Evolutionary conservation across 2,329 filamentous ascomycete genomes (phyloP).

Genomic region (Pyrenochaeta sp.): DNA sequence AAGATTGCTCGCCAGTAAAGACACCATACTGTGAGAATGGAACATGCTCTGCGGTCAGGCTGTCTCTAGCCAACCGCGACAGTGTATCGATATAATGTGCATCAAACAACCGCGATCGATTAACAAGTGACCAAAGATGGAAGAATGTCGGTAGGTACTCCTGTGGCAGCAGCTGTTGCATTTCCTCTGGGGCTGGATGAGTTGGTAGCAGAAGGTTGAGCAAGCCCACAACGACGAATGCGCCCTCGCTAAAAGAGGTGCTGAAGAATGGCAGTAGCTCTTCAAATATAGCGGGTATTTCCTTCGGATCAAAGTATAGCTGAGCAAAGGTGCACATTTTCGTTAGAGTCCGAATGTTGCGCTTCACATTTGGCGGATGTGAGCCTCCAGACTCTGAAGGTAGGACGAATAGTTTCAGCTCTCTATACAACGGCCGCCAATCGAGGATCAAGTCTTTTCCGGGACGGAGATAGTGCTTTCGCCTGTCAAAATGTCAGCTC

Average conservation of each 20-base stretch:
- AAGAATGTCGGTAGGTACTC: constrained; percentile 94
- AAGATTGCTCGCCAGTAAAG: constrained; percentile 90
- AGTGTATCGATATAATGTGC: constrained; percentile 88
- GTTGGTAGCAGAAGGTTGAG: constrained; percentile 91
- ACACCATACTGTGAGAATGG: constrained; percentile 87
- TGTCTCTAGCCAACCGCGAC: constrained; percentile 86
- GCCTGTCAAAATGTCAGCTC: constrained; percentile 63
- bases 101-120: constrained; percentile 87
- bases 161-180: constrained; percentile 81
- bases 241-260: constrained; percentile 89
- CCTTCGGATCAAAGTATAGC: constrained; percentile 88
- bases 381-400: constrained; percentile 78
- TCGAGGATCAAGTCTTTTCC: constrained; percentile 90
- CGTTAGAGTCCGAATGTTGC: constrained; percentile 76
- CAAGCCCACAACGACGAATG: constrained; percentile 89
- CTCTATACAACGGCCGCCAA: constrained; percentile 92
- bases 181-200: constrained; percentile 74
- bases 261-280: constrained; percentile 74
- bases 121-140: constrained; percentile 94
- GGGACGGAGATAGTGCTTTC: constrained; percentile 93
- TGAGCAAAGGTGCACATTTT: constrained; percentile 92
- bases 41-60: constrained; percentile 76
- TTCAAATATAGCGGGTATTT: constrained; percentile 75
- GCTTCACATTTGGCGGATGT: constrained; percentile 68
- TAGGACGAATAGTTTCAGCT: constrained; percentile 88